Evolutionary conservation across 1,284 basidiomycete species (phyloP), one percentile per base, ranked within the genome.

Genomic region (Ceraceosorus bombacis): DNA sequence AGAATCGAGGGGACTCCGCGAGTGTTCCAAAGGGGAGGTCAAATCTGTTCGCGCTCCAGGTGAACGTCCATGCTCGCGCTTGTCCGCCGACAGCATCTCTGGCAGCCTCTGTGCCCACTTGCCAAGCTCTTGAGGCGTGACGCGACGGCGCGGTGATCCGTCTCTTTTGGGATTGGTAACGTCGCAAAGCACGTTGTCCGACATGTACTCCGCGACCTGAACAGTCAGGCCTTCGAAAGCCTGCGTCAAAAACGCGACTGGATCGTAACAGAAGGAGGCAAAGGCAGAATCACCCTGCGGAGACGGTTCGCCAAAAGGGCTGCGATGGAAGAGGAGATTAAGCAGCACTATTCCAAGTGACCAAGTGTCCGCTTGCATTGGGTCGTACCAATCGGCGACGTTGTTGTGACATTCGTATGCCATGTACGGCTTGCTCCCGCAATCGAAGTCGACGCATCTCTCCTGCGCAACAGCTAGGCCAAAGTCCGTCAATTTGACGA

Each of bases 341-440:
- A 98, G 90, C 69, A 98, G 85, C 62, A 98, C 94, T 76, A 98
- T 94, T 61, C 94, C 95, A 66, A 98, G 84, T 38, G 93, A 97
- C 94, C 94, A 98, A 58, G 97, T 90, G 80, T 98, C 94, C 63
- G 95, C 94, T 64, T 90, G 89, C 69, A 87, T 88, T 59, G 94
- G 92, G 69, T 86, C 85, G 81, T 98, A 98, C 53, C 87, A 88
- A 62, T 90, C 89, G 39, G 89, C 88, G 67, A 94, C 82, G 79
- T 97, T 96, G 83, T 98, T 97, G 78, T 92, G 88, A 80, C 94
- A 97, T 82, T 98, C 93, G 78, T 88, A 97, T 72, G 91, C 93
- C 94, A 98, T 97, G 80, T 98, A 98, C 0, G 94, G 94, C 64
- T 93, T 92, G 79, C 90, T 94, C 60, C 94, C 94, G 80, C 95